Percentiles rank a stretch among this genome's conserved stretches.
These are phyloP conservation scores for Erodium maritimum DNA, from an alignment of 345 rosid genomes.

Conservation along the genomic window DNA sequence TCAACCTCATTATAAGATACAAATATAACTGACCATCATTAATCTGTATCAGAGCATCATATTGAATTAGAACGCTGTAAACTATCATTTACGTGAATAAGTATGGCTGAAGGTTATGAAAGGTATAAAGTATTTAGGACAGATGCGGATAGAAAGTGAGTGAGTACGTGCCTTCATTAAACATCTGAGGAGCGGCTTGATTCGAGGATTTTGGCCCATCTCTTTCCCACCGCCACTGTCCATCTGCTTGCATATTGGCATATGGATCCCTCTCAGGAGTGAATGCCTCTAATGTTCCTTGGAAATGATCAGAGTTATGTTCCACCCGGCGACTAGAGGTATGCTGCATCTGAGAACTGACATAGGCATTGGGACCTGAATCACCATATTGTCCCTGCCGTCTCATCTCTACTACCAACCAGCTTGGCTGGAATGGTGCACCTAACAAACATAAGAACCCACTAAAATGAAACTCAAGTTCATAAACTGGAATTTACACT, in stretches of 20 bases:
- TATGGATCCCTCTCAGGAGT: conserved; percentile 76
- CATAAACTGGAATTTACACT: not conserved
- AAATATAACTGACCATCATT: not conserved
- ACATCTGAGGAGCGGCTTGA: conserved; percentile 34
- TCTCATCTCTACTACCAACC: conserved; percentile 33
- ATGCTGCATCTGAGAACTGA: conserved; percentile 50
- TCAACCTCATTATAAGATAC: not conserved
- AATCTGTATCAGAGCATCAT: not conserved
- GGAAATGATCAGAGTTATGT: conserved; percentile 36
- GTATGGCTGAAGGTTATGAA: not conserved
- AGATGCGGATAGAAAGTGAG: not conserved
- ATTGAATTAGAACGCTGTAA: not conserved
- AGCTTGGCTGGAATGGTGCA: conserved; percentile 5
- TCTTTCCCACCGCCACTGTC: conserved; percentile 71
- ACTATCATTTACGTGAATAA: not conserved
- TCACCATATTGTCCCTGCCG: conserved; percentile 52
- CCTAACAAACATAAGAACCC: conserved; percentile 8
- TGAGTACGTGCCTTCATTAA: conserved; percentile 43
- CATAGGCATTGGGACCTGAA: conserved; percentile 43
- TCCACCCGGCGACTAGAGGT: conserved; percentile 38
- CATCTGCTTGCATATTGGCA: conserved; percentile 36
- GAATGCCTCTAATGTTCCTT: conserved; percentile 79
- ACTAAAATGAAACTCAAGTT: not conserved
- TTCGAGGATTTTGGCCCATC: conserved; percentile 54
- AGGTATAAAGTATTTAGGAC: not conserved